A percentile compares a stretch with the other conserved stretches of the same genome.
These are phyloP conservation scores for Strobilomyces dryophilus DNA, from an alignment of 768 basidiomycete genomes.

Conservation along the genomic window DNA sequence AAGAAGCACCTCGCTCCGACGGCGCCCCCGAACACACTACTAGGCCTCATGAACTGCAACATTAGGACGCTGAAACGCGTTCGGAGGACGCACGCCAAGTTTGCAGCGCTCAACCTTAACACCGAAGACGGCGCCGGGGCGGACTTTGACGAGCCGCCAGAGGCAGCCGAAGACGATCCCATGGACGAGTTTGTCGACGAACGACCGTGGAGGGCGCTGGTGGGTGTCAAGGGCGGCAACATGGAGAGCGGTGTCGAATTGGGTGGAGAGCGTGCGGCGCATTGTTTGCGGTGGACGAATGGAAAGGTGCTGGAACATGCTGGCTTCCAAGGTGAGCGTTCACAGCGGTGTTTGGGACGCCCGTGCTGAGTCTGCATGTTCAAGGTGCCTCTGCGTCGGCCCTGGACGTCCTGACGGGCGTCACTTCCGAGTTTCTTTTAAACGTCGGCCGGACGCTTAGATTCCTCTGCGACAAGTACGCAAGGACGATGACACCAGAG, in stretches of 20 bases:
- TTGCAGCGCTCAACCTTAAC: constrained; percentile 49
- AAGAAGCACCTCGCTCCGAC: constrained; percentile 11
- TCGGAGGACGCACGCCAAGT: constrained; percentile 67
- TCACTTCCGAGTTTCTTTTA: constrained; percentile 74
- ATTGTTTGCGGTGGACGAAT: constrained; percentile 70
- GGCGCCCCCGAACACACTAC: constrained; percentile 42
- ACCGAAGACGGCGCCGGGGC: constrained; percentile 33
- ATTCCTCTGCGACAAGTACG: constrained; percentile 78
- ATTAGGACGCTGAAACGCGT: constrained; percentile 72
- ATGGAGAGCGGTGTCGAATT: constrained; percentile 42
- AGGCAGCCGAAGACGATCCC: constrained; percentile 29
- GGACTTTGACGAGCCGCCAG: constrained; percentile 33
- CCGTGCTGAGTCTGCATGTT: constrained; percentile 3
- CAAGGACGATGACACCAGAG: constrained; percentile 77
- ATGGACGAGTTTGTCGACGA: constrained; percentile 47
- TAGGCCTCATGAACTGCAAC: constrained; percentile 73
- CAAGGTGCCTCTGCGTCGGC: constrained; percentile 72
- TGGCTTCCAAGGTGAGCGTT: constrained; percentile 80
- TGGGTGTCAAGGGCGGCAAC: constrained; percentile 14
- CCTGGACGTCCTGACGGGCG: constrained; percentile 71
- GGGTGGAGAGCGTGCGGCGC: constrained; percentile 53
- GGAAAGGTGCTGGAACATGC: constrained; percentile 81
- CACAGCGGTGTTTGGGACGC: not conserved
- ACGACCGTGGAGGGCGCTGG: constrained; percentile 48
- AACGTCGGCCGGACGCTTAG: constrained; percentile 87